A percentile compares a stretch with the other conserved stretches of the same genome.
Conservation (phyloP, 2,329 filamentous ascomycete species). For the Fusarium circinatum region DNA sequence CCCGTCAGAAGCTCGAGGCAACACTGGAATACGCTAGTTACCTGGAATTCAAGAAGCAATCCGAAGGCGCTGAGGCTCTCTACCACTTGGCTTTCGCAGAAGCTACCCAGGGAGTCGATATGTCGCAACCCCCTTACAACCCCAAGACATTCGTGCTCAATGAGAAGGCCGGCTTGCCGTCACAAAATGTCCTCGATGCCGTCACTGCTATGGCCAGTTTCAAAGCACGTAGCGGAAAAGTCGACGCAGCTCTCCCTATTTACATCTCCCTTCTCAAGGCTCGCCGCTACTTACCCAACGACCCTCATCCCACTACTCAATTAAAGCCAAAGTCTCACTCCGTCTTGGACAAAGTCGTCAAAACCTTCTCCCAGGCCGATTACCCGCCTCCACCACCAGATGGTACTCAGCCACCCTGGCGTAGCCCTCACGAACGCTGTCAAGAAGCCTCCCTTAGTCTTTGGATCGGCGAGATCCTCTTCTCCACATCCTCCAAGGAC, state of each 20-base stretch:
- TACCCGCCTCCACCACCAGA: slow-evolving; percentile 79
- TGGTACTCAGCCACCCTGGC: slow-evolving; percentile 73
- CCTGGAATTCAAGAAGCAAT: slow-evolving; percentile 78
- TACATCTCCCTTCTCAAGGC: slow-evolving; percentile 86
- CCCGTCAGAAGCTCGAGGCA: slow-evolving; percentile 83
- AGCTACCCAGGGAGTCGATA: slow-evolving; percentile 67
- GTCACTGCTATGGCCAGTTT: slow-evolving; percentile 83
- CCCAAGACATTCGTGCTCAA: slow-evolving; percentile 71
- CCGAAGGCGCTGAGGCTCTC: slow-evolving; percentile 74
- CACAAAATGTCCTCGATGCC: slow-evolving; percentile 78
- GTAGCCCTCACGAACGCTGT: slow-evolving; percentile 74
- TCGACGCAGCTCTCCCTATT: slow-evolving; percentile 79
- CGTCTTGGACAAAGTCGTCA: slow-evolving; percentile 37
- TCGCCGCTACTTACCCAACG: slow-evolving; percentile 68
- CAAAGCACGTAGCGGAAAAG: slow-evolving; percentile 74
- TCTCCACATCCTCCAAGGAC: slow-evolving; percentile 68
- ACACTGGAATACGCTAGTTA: slow-evolving; percentile 86
- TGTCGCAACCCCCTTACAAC: slow-evolving; percentile 61
- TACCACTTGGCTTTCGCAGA: slow-evolving; percentile 82
- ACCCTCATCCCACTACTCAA: slow-evolving; percentile 41
- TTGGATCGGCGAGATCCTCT: slow-evolving; percentile 95
- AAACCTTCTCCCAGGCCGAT: slow-evolving; percentile 57
- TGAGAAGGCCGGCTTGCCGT: slow-evolving; percentile 66
- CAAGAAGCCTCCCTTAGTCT: slow-evolving; percentile 88
- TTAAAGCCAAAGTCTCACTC: slow-evolving; percentile 11